Percentiles rank a stretch among this genome's conserved stretches.
These are phyloP conservation scores for Podaxis mareebaensis DNA, from an alignment of 768 basidiomycete genomes.

Conservation along the genomic window DNA sequence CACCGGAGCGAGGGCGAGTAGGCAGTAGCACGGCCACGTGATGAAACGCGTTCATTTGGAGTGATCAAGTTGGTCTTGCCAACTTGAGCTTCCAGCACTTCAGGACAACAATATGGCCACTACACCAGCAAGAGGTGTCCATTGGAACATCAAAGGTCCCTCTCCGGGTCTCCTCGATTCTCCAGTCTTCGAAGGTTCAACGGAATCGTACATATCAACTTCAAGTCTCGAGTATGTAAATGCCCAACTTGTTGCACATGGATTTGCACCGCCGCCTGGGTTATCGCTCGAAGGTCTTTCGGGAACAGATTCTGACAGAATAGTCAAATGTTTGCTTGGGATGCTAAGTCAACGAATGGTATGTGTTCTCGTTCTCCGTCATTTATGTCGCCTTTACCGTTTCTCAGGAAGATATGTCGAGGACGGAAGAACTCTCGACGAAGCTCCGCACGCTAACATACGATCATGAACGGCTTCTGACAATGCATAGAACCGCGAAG, in stretches of 20 bases:
- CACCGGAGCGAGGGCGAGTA: not conserved
- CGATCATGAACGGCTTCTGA: conserved; percentile 73
- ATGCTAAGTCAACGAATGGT: conserved; percentile 81
- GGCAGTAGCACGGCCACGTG: conserved; percentile 13
- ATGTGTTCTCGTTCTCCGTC: conserved; percentile 24
- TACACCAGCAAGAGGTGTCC: conserved; percentile 49
- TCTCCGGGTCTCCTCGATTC: conserved; percentile 46
- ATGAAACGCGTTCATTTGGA: not conserved
- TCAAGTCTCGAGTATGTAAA: conserved; percentile 80
- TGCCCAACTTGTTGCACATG: conserved; percentile 80
- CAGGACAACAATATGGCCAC: conserved; percentile 31
- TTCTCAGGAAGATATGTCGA: conserved; percentile 65
- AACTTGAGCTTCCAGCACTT: not conserved
- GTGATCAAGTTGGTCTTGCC: conserved; percentile 7
- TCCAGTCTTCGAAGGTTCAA: conserved; percentile 44
- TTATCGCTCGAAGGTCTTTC: conserved; percentile 67
- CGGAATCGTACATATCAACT: conserved; percentile 49
- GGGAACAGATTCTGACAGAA: conserved; percentile 50
- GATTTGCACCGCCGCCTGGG: conserved; percentile 65
- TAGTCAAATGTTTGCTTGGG: conserved; percentile 74
- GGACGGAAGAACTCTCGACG: conserved; percentile 74
- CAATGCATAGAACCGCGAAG: conserved; percentile 58
- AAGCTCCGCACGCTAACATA: conserved; percentile 78
- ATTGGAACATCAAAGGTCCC: conserved; percentile 51
- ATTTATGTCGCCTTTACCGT: not conserved